phyloP scores from a whole-genome alignment of 345 rosid species.

The Physaria fendleri region DNA sequence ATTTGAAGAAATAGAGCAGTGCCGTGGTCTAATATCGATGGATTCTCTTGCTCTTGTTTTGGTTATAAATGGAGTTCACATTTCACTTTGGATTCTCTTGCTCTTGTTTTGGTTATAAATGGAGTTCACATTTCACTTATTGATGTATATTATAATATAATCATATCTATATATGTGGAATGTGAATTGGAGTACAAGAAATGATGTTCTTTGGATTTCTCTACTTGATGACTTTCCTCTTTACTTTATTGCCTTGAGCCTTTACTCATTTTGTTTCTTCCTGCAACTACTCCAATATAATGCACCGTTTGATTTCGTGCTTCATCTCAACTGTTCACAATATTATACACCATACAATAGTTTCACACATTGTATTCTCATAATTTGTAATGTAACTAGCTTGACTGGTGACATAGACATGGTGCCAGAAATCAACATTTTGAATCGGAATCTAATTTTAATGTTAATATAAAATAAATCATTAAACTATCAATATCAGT shows the following conservation, averaged over 20 bases:
- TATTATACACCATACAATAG: background rate
- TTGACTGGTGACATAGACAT: background rate
- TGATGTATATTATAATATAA: background rate
- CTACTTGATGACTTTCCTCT: constrained; percentile 2
- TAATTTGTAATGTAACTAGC: background rate
- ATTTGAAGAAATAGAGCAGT: constrained; percentile 8
- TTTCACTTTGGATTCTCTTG: constrained; percentile 13
- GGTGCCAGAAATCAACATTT: too few relatives aligned
- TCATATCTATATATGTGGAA: background rate
- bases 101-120: constrained; percentile 9
- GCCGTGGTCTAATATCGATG: constrained; percentile 9
- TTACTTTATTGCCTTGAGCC: background rate
- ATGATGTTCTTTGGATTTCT: constrained; percentile 10
- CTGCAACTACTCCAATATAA: constrained; percentile 3
- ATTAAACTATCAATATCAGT: too few relatives aligned
- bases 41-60: constrained; percentile 13
- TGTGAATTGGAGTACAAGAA: background rate
- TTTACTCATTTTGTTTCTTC: constrained; percentile 8
- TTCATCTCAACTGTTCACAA: background rate
- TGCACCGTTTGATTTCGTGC: background rate
- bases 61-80: constrained; percentile 10
- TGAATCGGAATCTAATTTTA: too few relatives aligned
- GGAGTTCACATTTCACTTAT: constrained; percentile 10
- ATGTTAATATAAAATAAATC: too few relatives aligned
- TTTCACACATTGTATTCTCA: background rate